Evolutionary conservation across 2,329 filamentous ascomycete genomes (phyloP).

Genomic region (Xylaria sp.): DNA sequence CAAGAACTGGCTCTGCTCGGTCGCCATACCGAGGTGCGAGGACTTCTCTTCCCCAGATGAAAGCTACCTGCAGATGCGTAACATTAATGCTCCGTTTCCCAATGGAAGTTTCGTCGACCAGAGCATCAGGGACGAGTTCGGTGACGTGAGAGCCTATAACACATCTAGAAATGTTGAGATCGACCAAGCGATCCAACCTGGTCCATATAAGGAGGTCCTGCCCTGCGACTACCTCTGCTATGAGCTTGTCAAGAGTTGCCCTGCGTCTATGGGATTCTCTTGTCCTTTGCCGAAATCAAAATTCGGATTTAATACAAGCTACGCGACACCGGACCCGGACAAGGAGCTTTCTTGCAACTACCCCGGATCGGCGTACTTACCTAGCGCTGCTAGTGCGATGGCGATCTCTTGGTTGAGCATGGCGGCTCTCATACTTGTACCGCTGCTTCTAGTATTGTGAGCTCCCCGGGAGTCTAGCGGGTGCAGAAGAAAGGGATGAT

Average conservation of each 20-base stretch:
- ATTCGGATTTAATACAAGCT: constrained; percentile 60
- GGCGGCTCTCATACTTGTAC: constrained; percentile 27
- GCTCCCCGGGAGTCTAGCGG: neutral
- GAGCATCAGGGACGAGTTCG: constrained; percentile 45
- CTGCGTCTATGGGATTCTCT: constrained; percentile 76
- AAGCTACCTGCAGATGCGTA: constrained; percentile 72
- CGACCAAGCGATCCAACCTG: constrained; percentile 76
- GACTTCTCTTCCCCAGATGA: constrained; percentile 72
- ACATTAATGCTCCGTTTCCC: constrained; percentile 75
- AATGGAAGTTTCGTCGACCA: constrained; percentile 70
- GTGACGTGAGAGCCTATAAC: constrained; percentile 57
- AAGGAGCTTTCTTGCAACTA: constrained; percentile 66
- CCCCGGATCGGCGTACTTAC: constrained; percentile 67
- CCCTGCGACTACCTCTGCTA: constrained; percentile 92
- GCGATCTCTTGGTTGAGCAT: constrained; percentile 44
- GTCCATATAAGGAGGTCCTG: constrained; percentile 92
- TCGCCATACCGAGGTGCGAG: constrained; percentile 90
- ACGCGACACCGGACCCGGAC: constrained; percentile 51
- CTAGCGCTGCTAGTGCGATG: constrained; percentile 51
- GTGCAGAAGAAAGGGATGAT: constrained; percentile 12
- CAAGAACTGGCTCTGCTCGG: constrained; percentile 94
- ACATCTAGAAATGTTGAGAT: constrained; percentile 77
- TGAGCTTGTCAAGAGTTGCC: constrained; percentile 85
- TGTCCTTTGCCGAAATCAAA: constrained; percentile 68
- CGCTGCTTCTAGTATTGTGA: constrained; percentile 38